phyloP scores from a whole-genome alignment of 805 yeast species.

The Wickerhamiella shivajii region DNA sequence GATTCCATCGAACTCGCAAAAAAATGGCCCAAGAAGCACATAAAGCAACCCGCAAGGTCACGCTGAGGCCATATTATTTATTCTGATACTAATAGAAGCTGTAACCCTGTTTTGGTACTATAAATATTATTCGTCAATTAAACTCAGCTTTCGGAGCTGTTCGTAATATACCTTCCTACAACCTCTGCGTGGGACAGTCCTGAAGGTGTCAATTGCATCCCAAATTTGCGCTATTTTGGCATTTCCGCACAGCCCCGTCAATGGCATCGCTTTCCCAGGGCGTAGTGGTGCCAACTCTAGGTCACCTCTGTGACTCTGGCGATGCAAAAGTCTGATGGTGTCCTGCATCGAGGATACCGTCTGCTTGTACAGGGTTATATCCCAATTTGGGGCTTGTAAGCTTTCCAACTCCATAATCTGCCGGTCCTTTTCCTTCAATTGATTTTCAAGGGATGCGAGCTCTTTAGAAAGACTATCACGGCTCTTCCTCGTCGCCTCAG shows the following conservation, averaged over 20 bases:
- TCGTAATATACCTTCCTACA: not conserved
- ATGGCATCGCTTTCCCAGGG: too few species aligned
- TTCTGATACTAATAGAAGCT: not conserved
- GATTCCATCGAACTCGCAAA: slow-evolving; percentile 54
- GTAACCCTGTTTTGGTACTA: too few species aligned
- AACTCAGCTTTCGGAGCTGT: slow-evolving; percentile 5
- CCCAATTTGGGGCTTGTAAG: slow-evolving; percentile 5
- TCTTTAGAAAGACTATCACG: too few species aligned
- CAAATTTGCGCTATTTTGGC: not conserved
- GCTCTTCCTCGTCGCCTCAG: too few species aligned
- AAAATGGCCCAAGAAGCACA: slow-evolving; percentile 46
- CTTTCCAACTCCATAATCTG: too few species aligned
- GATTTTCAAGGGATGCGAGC: too few species aligned
- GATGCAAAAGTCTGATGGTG: slow-evolving; percentile 1
- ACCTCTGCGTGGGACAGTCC: not conserved
- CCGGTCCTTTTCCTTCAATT: too few species aligned
- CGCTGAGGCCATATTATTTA: not conserved
- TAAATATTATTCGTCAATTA: slow-evolving; percentile 4
- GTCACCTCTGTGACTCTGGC: not conserved
- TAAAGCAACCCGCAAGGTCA: not conserved
- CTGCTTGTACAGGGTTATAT: slow-evolving; percentile 3
- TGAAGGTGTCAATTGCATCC: slow-evolving; percentile 6
- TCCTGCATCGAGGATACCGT: slow-evolving; percentile 3
- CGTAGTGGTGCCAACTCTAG: too few species aligned
- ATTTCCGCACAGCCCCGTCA: not conserved